Conservation (phyloP, 2,329 filamentous ascomycete genomes). For the Stenocarpella maydis region DNA sequence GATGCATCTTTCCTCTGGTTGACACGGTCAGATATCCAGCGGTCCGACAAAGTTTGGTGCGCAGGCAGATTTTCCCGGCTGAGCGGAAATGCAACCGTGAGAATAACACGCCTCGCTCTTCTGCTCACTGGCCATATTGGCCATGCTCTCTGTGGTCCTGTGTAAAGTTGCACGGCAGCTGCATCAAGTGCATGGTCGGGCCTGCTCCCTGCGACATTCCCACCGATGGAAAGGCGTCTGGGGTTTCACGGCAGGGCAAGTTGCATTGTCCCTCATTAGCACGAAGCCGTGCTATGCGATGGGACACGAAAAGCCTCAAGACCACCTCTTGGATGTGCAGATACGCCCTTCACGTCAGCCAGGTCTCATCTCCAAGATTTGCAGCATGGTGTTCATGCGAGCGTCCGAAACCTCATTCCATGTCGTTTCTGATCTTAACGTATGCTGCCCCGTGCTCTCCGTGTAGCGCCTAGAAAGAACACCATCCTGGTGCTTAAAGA, state of each 20-base stretch:
- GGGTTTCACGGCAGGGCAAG: slow-evolving; percentile 20
- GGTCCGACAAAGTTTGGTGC: not conserved
- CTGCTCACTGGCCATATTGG: slow-evolving; percentile 1
- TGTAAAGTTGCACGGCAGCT: slow-evolving; percentile 17
- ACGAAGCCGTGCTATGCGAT: slow-evolving; percentile 3
- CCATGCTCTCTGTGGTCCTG: not conserved
- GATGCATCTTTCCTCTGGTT: not conserved
- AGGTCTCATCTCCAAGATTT: not conserved
- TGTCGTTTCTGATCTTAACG: not conserved
- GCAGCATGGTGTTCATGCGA: not conserved
- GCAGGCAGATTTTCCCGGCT: not conserved
- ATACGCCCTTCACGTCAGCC: not conserved
- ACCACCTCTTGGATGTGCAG: not conserved
- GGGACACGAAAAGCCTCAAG: slow-evolving; percentile 7
- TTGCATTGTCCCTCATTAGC: slow-evolving; percentile 7
- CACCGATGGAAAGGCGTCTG: not conserved
- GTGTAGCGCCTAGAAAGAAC: not conserved
- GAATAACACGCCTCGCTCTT: not conserved
- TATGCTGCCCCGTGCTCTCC: not conserved
- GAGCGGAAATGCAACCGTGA: not conserved
- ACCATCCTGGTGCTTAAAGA: not conserved
- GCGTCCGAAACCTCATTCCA: not conserved
- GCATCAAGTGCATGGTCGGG: slow-evolving; percentile 2
- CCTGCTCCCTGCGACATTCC: not conserved
- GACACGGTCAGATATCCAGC: not conserved